Base-by-base conservation (phyloP, 1,139 yeast species). In the Suhomyces choctaworum region DNA sequence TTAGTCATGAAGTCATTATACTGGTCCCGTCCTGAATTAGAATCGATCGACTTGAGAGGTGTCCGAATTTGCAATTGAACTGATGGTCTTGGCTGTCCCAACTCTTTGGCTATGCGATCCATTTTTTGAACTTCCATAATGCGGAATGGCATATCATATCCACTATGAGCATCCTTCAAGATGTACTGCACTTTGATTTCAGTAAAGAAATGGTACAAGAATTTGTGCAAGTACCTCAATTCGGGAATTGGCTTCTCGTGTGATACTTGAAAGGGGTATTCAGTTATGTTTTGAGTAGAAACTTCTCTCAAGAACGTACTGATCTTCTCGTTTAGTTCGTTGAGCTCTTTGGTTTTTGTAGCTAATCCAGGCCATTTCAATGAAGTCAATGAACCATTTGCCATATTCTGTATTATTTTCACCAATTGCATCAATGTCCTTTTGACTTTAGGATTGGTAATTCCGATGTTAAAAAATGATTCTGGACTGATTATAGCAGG, bases 401-500 rank as follows among this genome's bases (percentile, higher is more conserved):
- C 97, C 66, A 90, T 75, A 48, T 84, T 80, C 62, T 92, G 98
- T 28, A 90, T 66, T 20, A 86, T 80, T 51, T 89, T 87, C 4
- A 96, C 97, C 31, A 92, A 63, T 44, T 86, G 82, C 51, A 92
- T 82, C 35, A 87, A 70, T 1, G 89, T 77, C 45, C 96, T 71
- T 46, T 89, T 82, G 8, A 82, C 79, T 22, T 67, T 72, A 5
- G 60, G 62, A 48, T 48, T 68, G 5, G 68, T 60, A 22, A 77
- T 66, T 16, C 67, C 67, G 36, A 83, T 78, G 32, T 59, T 63
- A 38, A 70, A 64, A 39, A 62, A 67, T 4, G 88, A 73, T 45
- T 87, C 95, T 0, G 97, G 97, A 29, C 92, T 82, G 10, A 90
- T 90, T 42, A 92, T 80, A 0, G 95, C 95, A 7, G 98, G 97